Evolutionary conservation across 1,284 basidiomycete species (phyloP).

Genomic region (Ganoderma resinaceum): DNA sequence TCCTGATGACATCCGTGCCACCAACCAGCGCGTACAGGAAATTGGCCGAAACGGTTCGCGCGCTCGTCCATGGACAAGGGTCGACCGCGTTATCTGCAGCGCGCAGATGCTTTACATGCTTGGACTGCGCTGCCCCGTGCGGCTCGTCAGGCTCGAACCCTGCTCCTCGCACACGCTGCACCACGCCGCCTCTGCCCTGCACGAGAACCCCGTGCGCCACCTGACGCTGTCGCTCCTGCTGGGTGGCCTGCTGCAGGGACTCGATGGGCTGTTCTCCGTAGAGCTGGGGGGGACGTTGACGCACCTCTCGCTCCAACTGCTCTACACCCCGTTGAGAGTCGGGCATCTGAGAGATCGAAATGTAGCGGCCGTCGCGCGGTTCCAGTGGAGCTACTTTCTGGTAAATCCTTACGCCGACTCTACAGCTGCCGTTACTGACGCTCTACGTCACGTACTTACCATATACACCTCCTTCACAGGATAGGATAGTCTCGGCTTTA

Average conservation of each 20-base stretch:
- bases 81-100: neutral
- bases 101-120: neutral
- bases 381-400: neutral
- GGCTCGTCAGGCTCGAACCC: neutral
- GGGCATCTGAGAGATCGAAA: neutral
- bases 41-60: too few relatives aligned
- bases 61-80: neutral
- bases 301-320: neutral
- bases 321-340: too few relatives aligned
- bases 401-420: neutral
- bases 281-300: neutral
- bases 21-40: neutral
- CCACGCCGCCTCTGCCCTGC: neutral
- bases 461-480: neutral
- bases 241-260: too few relatives aligned
- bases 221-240: neutral
- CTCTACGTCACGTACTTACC: neutral
- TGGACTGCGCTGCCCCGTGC: neutral
- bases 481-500: neutral
- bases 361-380: neutral
- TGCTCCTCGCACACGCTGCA: neutral
- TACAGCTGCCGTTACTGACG: too few relatives aligned
- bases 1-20: neutral
- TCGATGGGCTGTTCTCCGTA: neutral
- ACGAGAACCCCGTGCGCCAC: neutral